Evolutionary conservation across 345 rosid species (phyloP), one percentile per base, ranked within the genome.

Genomic region (Noccaea caerulescens): DNA sequence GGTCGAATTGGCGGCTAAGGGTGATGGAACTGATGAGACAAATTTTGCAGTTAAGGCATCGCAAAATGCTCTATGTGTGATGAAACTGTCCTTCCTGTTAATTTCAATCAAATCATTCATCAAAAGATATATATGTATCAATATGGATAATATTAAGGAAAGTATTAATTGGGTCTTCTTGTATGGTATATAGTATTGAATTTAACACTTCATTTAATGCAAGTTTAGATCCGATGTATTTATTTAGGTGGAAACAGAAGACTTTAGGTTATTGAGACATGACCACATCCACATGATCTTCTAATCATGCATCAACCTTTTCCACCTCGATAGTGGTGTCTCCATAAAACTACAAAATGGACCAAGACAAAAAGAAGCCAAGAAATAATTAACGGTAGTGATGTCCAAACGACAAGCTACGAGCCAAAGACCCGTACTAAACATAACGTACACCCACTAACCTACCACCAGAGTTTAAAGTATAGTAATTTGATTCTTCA

Each of bases 51-150:
- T 86, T 71, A 92, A 82, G 52, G 93, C 96, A 72, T 86, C 93
- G 68, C 98, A 89, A 62, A 92, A 92, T 7, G 96, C 92, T 82
- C 93, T 87, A 81, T 92, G 98, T 7, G 96, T 85, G 3, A 89
- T 86, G 79, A 92, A 92, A 61, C 96, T 89, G 55, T 89, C 96
- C 80, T 88, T 87, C 96, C 98, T 92, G 92, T n/a, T 50, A 18
- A 36, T 16, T 23, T 58, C 11, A 69, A 63, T 43, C 34, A 50
- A 45, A 25, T 43, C 16, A 55, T 10, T 14, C 30, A 72, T 57
- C 30, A 70, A n/a, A 33, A 1, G 25, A 13, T 65, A 12, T 12
- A 43, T 16, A 16, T 16, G 1, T 33, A 30, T 33, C 12, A 8
- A 62, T 20, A 71, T 23, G 33, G 34, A 41, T 45, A 12, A 44